phyloP scores from a whole-genome alignment of 768 basidiomycete genomes.

The Boletellus emodensis region DNA sequence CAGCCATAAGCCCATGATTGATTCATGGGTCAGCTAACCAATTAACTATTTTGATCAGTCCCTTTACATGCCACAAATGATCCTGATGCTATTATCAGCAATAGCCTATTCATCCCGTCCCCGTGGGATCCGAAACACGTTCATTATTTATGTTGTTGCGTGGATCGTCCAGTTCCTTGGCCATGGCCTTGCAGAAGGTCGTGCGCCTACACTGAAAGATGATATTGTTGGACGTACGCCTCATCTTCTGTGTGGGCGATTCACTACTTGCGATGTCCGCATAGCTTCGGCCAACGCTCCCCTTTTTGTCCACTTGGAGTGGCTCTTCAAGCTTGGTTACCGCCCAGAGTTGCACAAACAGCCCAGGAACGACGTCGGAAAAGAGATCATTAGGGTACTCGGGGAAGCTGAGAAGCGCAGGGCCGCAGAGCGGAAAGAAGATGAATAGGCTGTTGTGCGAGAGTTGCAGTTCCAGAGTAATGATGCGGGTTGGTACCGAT shows the following conservation, averaged over 20 bases:
- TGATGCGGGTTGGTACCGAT: not conserved
- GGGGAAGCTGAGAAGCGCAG: conserved; percentile 57
- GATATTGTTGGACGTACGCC: conserved; percentile 78
- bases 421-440: conserved; percentile 35
- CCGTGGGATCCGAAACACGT: conserved; percentile 52
- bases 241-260: not conserved
- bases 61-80: conserved; percentile 74
- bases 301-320: conserved; percentile 93
- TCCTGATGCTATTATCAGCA: conserved; percentile 62
- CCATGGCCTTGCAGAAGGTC: conserved; percentile 81
- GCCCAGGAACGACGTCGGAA: conserved; percentile 70
- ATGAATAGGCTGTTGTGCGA: conserved; percentile 10
- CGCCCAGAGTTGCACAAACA: conserved; percentile 71
- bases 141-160: conserved; percentile 55
- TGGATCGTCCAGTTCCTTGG: conserved; percentile 93
- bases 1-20: conserved; percentile 60
- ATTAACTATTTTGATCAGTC: conserved; percentile 42
- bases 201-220: conserved; percentile 86
- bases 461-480: not conserved
- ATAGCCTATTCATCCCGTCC: conserved; percentile 58
- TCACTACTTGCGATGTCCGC: not conserved
- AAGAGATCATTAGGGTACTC: conserved; percentile 68
- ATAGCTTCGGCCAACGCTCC: conserved; percentile 87
- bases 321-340: conserved; percentile 81
- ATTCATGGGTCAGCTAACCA: conserved; percentile 3